Conservation (phyloP, 345 rosid genomes). For the Noccaea caerulescens region DNA sequence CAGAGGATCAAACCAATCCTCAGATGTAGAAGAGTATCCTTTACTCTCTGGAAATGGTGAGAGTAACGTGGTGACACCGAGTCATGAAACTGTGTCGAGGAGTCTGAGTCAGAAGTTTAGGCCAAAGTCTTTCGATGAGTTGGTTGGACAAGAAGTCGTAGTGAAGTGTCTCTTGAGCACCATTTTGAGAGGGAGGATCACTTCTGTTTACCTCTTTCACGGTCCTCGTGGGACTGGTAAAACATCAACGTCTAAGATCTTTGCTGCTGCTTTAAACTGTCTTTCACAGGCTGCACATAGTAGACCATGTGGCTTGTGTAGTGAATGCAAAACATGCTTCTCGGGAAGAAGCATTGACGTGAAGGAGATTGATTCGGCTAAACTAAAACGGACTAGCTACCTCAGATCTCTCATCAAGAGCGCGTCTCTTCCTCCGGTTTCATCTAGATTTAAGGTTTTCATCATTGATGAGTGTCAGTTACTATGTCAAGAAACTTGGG, state of each 20-base stretch:
- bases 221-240: constrained; percentile 97
- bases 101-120: constrained; percentile 76
- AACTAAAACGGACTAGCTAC: constrained; percentile 61
- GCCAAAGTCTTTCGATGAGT: constrained; percentile 77
- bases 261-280: constrained; percentile 93
- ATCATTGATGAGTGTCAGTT: constrained; percentile 90
- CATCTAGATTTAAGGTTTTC: constrained; percentile 79
- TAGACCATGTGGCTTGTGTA: constrained; percentile 88
- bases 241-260: constrained; percentile 85
- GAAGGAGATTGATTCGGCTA: constrained; percentile 74
- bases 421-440: constrained; percentile 66
- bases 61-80: constrained; percentile 32
- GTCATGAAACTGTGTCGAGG: constrained; percentile 56
- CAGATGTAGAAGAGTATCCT: constrained; percentile 73
- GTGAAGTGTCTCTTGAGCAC: constrained; percentile 79
- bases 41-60: constrained; percentile 54
- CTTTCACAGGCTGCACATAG: constrained; percentile 63
- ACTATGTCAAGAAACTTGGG: constrained; percentile 78
- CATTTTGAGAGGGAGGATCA: constrained; percentile 68
- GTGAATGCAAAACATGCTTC: constrained; percentile 70
- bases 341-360: constrained; percentile 74
- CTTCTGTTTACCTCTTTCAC: constrained; percentile 80
- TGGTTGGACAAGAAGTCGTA: constrained; percentile 86
- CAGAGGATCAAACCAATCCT: constrained; percentile 63
- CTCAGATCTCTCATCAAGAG: constrained; percentile 67